These are phyloP conservation scores for Neocallimastix lanati DNA, from an alignment of 192 early-diverging fungal genomes.

Conservation along the genomic window DNA sequence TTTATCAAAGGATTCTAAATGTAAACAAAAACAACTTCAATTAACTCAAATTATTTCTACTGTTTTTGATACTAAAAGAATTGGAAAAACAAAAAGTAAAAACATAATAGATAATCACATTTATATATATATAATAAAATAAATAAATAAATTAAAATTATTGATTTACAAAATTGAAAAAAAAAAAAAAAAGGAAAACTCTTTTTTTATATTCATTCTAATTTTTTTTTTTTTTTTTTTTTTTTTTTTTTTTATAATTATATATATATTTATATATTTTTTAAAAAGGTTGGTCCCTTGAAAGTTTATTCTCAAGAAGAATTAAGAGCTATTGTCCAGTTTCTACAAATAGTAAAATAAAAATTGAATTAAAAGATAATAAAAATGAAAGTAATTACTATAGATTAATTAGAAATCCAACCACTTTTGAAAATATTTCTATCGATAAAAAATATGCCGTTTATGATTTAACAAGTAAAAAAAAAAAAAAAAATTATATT, in stretches of 20 bases:
- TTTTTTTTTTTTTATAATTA: too few species aligned
- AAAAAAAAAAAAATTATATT: not conserved
- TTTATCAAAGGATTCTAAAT: constrained; percentile 16
- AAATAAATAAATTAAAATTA: too few species aligned
- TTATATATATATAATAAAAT: too few species aligned
- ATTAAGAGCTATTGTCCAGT: not conserved
- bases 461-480: not conserved
- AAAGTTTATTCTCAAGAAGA: not conserved
- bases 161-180: too few species aligned
- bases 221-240: too few species aligned
- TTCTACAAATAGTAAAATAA: not conserved
- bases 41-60: constrained; percentile 59
- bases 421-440: not conserved
- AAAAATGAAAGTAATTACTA: not conserved
- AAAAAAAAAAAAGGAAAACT: too few species aligned
- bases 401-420: not conserved
- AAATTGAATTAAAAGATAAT: not conserved
- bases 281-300: not conserved
- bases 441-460: not conserved
- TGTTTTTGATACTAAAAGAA: constrained; percentile 55
- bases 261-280: too few species aligned
- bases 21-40: constrained; percentile 26
- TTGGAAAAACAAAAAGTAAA: not conserved
- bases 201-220: too few species aligned
- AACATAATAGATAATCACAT: too few species aligned